Base-by-base conservation (phyloP, 83 land plant genomes). In the Picea mariana region DNA sequence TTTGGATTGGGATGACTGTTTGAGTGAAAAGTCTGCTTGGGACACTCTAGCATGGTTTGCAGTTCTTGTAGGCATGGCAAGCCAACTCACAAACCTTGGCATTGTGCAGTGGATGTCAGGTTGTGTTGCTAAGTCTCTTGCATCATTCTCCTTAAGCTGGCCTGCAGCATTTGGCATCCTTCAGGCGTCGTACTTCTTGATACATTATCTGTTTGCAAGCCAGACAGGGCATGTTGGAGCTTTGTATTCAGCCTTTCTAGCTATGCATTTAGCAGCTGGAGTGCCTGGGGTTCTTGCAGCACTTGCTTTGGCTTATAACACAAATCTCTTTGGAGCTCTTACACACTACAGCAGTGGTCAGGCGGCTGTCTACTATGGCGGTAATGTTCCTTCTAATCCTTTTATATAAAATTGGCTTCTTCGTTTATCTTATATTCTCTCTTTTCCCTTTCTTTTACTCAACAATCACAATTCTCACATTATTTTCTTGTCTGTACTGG, bases 191-290 rank as follows among this genome's bases (percentile, higher is more conserved):
- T 98, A 98, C 82, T 98, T 98, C 79, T 64, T 94, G 21, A 93
- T 95, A 76, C 99, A 98, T 82, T 98, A 98, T 84, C 84, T 98
- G 6, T 98, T 98, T 86, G 99, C 99, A 26, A 98, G 99, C 84
- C 99, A 98, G 87, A 98, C 99, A 15, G 99, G 99, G 44, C 99
- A 98, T 87, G 99, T 98, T 9, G 99, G 99, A 49, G 99, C 99
- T 9, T 85, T 98, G 61, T 98, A 89, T 84, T 96, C 99, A 42
- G 97, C 99, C 34, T 94, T 98, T 84, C 87, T 98, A 34, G 99
- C 99, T 9, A 98, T 98, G 99, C 94, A 98, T 49, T 79, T 96
- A 73, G 99, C 98, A 79, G 91, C 99, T 66, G 97, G 97, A 21
- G 99, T 98, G 4, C 99, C 99, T 38, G 93, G 95, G 80, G 92